phyloP scores from a whole-genome alignment of 2,329 filamentous ascomycete genomes.

The Fusarium odoratissimum region DNA sequence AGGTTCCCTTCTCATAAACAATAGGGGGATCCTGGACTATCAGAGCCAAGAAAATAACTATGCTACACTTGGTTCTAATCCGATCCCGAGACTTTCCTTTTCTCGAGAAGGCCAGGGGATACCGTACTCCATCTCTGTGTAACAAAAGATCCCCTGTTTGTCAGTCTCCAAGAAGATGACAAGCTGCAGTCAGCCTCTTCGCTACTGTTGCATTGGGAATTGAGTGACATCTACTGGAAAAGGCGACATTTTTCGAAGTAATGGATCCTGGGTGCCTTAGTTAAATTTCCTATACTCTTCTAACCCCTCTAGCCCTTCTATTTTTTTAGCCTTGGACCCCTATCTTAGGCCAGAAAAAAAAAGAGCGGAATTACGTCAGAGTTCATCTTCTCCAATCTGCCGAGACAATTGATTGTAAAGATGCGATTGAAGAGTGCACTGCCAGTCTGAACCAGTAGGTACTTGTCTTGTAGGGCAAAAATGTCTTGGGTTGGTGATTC shows the following conservation, averaged over 20 bases:
- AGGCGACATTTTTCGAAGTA: not conserved
- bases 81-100: conserved; percentile 9
- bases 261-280: not conserved
- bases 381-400: conserved; percentile 2
- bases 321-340: conserved; percentile 18
- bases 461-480: not conserved
- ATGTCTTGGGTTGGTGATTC: not conserved
- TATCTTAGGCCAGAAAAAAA: not conserved
- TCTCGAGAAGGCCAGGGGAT: not conserved
- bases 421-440: not conserved
- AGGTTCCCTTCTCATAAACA: not conserved
- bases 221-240: conserved; percentile 6
- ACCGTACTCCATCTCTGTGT: conserved; percentile 22
- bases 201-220: conserved; percentile 3
- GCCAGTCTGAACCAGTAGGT: not conserved
- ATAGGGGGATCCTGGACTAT: conserved; percentile 7
- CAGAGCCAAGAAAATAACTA: conserved; percentile 18
- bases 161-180: conserved; percentile 9
- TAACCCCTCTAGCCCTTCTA: not conserved
- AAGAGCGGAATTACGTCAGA: conserved; percentile 33
- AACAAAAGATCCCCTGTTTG: conserved; percentile 26
- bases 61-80: conserved; percentile 14
- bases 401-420: conserved; percentile 8
- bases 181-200: conserved; percentile 33
- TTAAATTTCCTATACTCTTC: not conserved